phyloP scores from a whole-genome alignment of 805 yeast genomes.

The Metschnikowia amazonensis region DNA sequence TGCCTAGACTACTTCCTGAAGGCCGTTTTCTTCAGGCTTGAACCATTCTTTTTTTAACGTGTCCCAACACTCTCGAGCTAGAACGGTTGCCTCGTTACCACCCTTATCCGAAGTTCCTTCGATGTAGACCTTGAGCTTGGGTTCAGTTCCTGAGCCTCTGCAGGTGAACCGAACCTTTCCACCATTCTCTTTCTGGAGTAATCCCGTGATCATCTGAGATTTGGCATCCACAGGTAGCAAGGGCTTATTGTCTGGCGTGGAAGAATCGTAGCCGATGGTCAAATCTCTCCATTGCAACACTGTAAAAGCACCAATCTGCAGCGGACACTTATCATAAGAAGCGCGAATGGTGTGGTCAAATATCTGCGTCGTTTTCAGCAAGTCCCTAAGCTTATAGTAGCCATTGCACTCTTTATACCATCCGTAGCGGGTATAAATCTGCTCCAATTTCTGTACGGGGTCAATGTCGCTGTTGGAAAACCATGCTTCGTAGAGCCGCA shows the following conservation, averaged over 20 bases:
- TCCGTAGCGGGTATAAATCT: conserved; percentile 66
- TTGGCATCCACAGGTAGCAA: conserved; percentile 62
- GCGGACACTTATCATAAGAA: conserved; percentile 36
- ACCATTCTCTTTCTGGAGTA: conserved; percentile 24
- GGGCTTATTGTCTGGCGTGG: conserved; percentile 56
- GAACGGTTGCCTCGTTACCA: conserved; percentile 43
- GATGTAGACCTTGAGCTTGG: conserved; percentile 85
- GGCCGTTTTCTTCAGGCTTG: conserved; percentile 46
- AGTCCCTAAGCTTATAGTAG: conserved; percentile 65
- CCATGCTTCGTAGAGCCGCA: conserved; percentile 65
- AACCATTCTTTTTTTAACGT: conserved; percentile 62
- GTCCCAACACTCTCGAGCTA: conserved; percentile 69
- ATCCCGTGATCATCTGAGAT: conserved; percentile 85
- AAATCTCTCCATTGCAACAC: conserved; percentile 78
- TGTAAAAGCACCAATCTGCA: conserved; percentile 50
- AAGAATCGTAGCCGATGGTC: conserved; percentile 76
- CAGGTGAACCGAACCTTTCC: conserved; percentile 69
- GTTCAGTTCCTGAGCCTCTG: conserved; percentile 96
- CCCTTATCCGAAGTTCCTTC: conserved; percentile 57
- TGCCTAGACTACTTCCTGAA: conserved; percentile 38
- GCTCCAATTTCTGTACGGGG: conserved; percentile 49
- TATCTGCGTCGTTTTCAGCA: conserved; percentile 47
- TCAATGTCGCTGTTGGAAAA: conserved; percentile 32
- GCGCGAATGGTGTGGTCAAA: conserved; percentile 51
- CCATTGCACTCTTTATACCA: conserved; percentile 84